Evolutionary conservation across 176 grass and related monocot species (phyloP), one percentile per base, ranked within the genome.

Genomic region (Carex parvula): DNA sequence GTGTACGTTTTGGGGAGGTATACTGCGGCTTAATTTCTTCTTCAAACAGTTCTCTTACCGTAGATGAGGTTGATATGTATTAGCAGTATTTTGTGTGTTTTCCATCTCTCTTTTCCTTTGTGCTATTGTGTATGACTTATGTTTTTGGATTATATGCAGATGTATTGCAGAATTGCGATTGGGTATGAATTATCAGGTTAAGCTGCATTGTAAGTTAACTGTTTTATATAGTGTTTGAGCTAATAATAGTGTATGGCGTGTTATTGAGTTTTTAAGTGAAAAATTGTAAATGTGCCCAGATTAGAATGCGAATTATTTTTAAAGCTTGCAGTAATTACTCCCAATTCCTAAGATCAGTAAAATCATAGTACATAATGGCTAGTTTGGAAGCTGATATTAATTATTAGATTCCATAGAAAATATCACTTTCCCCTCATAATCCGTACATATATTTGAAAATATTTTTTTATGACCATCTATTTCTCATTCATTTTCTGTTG

Each of bases 1-100:
- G 81, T 84, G 74, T 53, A 84, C 71, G 17, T 86, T 89, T 29
- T 73, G 64, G 5, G 70, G 59, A 37, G 84, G 87, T 6, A 32
- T 80, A 22, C 15, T 91, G 64, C 72, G 30, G n/a, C 87, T 91
- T 48, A 79, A 85, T 26, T 86, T 89, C 37, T 60, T 80, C 35
- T 84, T 88, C 46, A 88, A 84, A 61, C 84, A 62, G 20, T 84
- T 89, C 65, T 84, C 88, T 59, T 89, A 91, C 80, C 63, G 29
- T 46, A 68, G 59, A 82, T 89, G 58, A 86, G 14, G 12, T 26
- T 22, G 16, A 29, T 70, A 33, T 15, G 4, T 8, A 6, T 26
- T 65, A 32, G 63, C 11, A 65, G 26, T 65, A 33, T 33, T 65
- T 64, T 64, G 20, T 29, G 22, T 64, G 22, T 65, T 65, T 65